Base-by-base conservation (phyloP, 768 basidiomycete genomes). In the Agaricus blazei region DNA sequence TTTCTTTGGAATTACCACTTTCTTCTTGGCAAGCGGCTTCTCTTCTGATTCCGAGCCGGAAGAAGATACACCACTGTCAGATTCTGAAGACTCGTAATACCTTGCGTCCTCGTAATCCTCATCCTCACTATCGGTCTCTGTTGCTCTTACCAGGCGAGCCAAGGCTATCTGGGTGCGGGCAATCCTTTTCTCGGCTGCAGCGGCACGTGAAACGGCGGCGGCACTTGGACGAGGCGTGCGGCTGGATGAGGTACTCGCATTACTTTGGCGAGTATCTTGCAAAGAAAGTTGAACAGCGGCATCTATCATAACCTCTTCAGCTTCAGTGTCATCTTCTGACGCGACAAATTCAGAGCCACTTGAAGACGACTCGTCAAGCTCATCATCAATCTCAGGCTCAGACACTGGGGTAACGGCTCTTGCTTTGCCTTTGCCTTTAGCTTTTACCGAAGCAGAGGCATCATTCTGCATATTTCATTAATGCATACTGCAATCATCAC, bases 341-440 rank as follows among this genome's bases (percentile, higher is more conserved):
- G 57, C 71, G 41, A 79, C 71, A 59, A 85, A 88, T 54, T 86
- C 85, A 40, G 87, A 88, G 27, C 75, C 83, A 64, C 77, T 81
- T 52, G 73, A 77, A 29, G 58, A 59, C 11, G 78, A 82, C 55
- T 86, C 84, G 9, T 74, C 70, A 27, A 76, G 61, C 53, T 65
- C 57, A 40, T 51, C 46, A 38, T 76, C 75, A 38, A 72, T 62
- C 19, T 69, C 74, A 42, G 70, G 68, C 19, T 77, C 68, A 45
- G 69, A 64, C n/a, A 59, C 60, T 1, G 62, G 57, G 5, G 64
- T 48, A 14, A 54, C 54, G 23, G 65, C 63, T 64, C 68, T 53
- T 56, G 63, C 69, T 65, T 74, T 77, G 48, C 68, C 72, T 62
- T 75, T 76, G 11, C 64, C 70, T 58, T 74, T 75, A 58, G 34